Conservation (phyloP, 176 grass and related monocot genomes). For the Microstegium vimineum region DNA sequence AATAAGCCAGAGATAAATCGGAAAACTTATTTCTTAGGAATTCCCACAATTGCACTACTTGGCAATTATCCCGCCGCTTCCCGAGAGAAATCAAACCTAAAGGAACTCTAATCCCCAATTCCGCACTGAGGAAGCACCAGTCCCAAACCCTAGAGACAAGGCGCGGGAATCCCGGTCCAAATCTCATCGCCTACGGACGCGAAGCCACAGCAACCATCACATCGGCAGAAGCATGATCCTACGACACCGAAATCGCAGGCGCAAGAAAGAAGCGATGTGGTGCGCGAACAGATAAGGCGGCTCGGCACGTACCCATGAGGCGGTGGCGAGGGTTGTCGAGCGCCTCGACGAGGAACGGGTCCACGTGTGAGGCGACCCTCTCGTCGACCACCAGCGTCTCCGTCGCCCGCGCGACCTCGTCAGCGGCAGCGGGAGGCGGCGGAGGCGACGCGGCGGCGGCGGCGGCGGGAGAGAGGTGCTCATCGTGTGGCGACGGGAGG, state of each 20-base stretch:
- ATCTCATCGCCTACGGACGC: neutral
- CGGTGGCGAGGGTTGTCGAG: conserved; percentile 80
- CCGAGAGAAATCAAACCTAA: neutral
- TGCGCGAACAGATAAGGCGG: neutral
- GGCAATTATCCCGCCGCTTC: neutral
- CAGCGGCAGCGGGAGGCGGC: neutral
- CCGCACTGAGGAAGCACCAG: neutral
- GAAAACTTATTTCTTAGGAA: neutral
- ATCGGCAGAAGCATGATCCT: neutral
- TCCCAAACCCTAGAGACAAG: conserved; percentile 15
- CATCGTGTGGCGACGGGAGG: conserved; percentile 25
- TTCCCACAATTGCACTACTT: neutral
- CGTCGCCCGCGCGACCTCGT: conserved; percentile 10
- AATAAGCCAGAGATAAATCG: neutral
- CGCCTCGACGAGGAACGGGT: conserved; percentile 61
- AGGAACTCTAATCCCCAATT: conserved; percentile 14
- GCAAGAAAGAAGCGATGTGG: neutral
- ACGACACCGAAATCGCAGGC: conserved; percentile 7
- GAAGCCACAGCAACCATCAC: neutral
- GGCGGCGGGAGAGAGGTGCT: conserved; percentile 24
- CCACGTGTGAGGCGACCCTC: conserved; percentile 30
- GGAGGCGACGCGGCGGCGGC: neutral
- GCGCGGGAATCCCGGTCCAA: neutral
- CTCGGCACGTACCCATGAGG: conserved; percentile 41
- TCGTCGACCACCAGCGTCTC: conserved; percentile 24